Conservation (phyloP, 192 early-diverging fungal species). For the Lobosporangium transversale region DNA sequence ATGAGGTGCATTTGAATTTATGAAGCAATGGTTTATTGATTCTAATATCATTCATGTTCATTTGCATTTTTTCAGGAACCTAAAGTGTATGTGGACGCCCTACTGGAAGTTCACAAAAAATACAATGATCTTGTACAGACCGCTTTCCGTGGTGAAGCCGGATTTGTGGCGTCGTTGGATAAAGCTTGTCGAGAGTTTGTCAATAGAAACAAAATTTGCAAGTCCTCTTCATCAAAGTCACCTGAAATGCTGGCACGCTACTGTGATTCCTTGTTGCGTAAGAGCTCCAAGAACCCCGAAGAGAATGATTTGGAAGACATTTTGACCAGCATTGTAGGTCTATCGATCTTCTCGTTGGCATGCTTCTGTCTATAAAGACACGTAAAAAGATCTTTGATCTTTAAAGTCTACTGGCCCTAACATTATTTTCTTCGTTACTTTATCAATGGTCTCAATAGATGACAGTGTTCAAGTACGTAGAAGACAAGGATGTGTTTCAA, state of each 20-base stretch:
- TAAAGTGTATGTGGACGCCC: constrained; percentile 87
- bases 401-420: no score
- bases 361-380: no score
- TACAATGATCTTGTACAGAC: constrained; percentile 81
- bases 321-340: constrained; percentile 77
- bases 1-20: no score
- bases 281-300: constrained; percentile 82
- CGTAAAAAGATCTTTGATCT: no score
- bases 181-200: constrained; percentile 95
- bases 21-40: background rate
- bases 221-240: constrained; percentile 71
- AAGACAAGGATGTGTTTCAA: constrained; percentile 98
- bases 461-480: constrained; percentile 95
- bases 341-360: no score
- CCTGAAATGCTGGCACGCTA: constrained; percentile 92
- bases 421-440: background rate
- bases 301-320: constrained; percentile 76
- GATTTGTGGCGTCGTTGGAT: constrained; percentile 91
- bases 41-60: background rate
- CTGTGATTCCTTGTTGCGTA: constrained; percentile 89
- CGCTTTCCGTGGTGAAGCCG: constrained; percentile 85
- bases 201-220: constrained; percentile 90
- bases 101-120: constrained; percentile 88
- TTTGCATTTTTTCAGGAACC: constrained; percentile 62
- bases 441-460: constrained; percentile 71